Conservation (phyloP, 1,284 basidiomycete genomes). For the Malassezia slooffiae region DNA sequence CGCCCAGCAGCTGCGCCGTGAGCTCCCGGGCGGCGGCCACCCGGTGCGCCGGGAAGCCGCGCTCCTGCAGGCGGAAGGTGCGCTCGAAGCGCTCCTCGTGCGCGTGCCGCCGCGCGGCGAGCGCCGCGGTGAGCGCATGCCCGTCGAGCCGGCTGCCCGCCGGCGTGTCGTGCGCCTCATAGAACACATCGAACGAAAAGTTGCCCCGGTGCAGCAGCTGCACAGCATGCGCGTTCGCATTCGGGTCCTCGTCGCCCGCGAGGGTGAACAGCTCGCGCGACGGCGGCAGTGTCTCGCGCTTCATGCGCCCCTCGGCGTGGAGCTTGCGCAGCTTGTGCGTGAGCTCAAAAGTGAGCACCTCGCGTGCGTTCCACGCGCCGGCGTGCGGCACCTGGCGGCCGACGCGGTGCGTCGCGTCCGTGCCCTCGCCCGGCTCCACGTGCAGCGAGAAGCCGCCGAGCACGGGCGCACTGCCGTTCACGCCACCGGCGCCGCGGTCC, state of each 20-base stretch:
- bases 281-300: constrained; percentile 61
- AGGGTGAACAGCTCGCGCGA: constrained; percentile 67
- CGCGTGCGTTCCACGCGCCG: no score
- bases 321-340: neutral
- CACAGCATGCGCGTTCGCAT: constrained; percentile 69
- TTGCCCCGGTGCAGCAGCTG: constrained; percentile 70
- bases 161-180: constrained; percentile 59
- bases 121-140: constrained; percentile 54
- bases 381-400: no score
- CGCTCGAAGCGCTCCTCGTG: constrained; percentile 61
- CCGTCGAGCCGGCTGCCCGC: constrained; percentile 56
- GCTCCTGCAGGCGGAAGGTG: constrained; percentile 54
- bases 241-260: constrained; percentile 60
- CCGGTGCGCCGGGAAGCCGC: constrained; percentile 51
- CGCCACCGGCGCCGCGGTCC: constrained; percentile 4
- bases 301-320: constrained; percentile 8
- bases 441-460: no score
- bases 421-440: constrained; percentile 56
- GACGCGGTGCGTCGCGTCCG: constrained; percentile 70
- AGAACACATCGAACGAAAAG: constrained; percentile 77
- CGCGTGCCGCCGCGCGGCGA: constrained; percentile 56
- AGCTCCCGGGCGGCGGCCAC: constrained; percentile 70
- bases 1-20: constrained; percentile 77
- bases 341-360: neutral
- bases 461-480: no score